phyloP scores from a whole-genome alignment of 805 yeast genomes.

The Saccharomycopsis synnaedendra region DNA sequence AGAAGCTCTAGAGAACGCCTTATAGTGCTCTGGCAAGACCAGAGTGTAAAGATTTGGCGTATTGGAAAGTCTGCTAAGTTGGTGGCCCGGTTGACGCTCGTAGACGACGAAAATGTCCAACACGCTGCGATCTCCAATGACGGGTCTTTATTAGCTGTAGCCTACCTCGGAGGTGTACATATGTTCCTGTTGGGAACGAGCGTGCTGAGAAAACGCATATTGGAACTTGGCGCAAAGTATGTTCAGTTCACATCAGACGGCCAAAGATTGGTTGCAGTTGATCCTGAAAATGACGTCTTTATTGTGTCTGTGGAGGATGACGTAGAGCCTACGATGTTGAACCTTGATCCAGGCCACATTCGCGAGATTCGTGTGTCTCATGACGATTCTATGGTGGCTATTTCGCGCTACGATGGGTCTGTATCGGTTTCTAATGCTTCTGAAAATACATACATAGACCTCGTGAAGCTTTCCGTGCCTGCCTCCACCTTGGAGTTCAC shows the following conservation, averaged over 20 bases:
- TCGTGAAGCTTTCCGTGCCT: constrained; percentile 48
- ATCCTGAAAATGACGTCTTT: constrained; percentile 49
- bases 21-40: constrained; percentile 73
- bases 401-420: constrained; percentile 51
- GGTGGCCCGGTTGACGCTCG: constrained; percentile 51
- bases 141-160: constrained; percentile 59
- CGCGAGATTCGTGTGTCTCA: constrained; percentile 39
- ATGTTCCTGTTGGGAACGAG: constrained; percentile 48
- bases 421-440: constrained; percentile 38
- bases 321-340: constrained; percentile 26
- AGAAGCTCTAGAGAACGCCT: constrained; percentile 37
- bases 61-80: constrained; percentile 39
- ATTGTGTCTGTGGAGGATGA: constrained; percentile 28
- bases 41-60: constrained; percentile 72
- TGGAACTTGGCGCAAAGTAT: constrained; percentile 40
- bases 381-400: constrained; percentile 34
- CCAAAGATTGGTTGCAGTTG: constrained; percentile 34
- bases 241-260: constrained; percentile 35
- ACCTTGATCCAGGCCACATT: constrained; percentile 32
- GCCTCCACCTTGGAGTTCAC: constrained; percentile 57
- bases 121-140: constrained; percentile 53
- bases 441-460: constrained; percentile 21
- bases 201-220: constrained; percentile 26
- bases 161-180: constrained; percentile 57
- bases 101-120: constrained; percentile 74